These are phyloP conservation scores for Suillus subaureus DNA, from an alignment of 768 basidiomycete genomes.

Conservation along the genomic window DNA sequence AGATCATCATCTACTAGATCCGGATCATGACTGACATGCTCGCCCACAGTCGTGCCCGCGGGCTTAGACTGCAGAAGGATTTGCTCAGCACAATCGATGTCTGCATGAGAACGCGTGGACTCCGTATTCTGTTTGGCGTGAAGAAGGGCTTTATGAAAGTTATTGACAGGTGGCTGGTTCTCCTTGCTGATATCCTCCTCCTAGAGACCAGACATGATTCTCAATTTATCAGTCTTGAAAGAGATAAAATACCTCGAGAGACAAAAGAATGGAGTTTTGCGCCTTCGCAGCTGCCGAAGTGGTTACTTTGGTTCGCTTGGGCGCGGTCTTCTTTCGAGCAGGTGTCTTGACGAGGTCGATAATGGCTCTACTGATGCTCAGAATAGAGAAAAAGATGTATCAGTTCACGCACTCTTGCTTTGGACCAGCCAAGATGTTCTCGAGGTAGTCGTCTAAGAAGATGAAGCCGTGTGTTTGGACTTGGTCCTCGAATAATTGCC, in stretches of 20 bases:
- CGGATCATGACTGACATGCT: constrained; percentile 3
- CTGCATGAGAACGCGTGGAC: constrained; percentile 6
- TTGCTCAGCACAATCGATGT: neutral
- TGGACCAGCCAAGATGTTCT: constrained; percentile 65
- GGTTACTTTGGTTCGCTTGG: constrained; percentile 51
- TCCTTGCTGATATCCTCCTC: constrained; percentile 40
- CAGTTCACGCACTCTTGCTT: constrained; percentile 59
- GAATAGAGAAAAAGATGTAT: constrained; percentile 3
- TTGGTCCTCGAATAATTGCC: constrained; percentile 70
- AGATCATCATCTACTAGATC: constrained; percentile 13
- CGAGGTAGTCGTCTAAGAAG: constrained; percentile 79
- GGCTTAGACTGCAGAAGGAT: neutral
- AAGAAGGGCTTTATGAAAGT: constrained; percentile 49
- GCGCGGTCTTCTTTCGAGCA: constrained; percentile 63
- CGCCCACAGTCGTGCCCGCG: neutral
- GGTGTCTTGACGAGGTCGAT: constrained; percentile 87
- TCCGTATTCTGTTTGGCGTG: constrained; percentile 31
- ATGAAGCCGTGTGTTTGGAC: constrained; percentile 75
- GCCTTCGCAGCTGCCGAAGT: constrained; percentile 45
- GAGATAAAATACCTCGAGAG: constrained; percentile 46
- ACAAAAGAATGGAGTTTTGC: constrained; percentile 40
- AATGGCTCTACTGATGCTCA: constrained; percentile 50
- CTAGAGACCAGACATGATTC: constrained; percentile 27
- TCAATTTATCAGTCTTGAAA: neutral
- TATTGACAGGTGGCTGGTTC: constrained; percentile 44